Base-by-base conservation (phyloP, 2,329 filamentous ascomycete genomes). In the Chalara sp. region DNA sequence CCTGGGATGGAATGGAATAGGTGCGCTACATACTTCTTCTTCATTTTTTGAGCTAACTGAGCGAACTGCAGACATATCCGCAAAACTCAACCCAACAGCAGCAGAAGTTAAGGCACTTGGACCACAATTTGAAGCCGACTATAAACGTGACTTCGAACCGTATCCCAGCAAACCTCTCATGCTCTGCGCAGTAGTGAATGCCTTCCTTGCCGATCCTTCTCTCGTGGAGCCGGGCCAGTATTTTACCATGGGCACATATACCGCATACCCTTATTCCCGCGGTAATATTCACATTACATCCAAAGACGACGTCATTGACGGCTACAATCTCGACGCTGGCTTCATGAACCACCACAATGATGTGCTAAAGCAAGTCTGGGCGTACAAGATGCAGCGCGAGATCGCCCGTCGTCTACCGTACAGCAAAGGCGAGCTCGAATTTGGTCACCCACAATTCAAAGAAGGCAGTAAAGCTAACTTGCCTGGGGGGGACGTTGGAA, bases 311-410 rank as follows among this genome's bases (percentile, higher is more conserved):
- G 64, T 71, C 3, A 58, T 66, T 6, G 72, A 76, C 29, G 64
- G 70, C 0, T 66, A 76, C 5, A 75, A 82, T 52, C 83, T 86
- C 51, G 72, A 80, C 47, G 68, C 74, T 0, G 81, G 80, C 6
- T 82, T 75, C 63, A 71, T 86, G 32, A 72, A 66, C 5, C 76
- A 83, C 48, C 58, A 67, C 1, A 64, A 80, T n/a, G 81, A 85
- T 59, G 32, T 83, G 31, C 76, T 76, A 61, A 79, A 74, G 58
- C 74, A 79, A 10, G 57, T 81, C 8, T 84, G 81, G 80, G 74
- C 70, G 1, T 86, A 86, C 69, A 86, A 86, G 65, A 78, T 76
- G 58, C 71, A 73, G n/a, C 78, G 83, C 3, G 81, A 84, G 63
- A 74, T 84, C 48, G 68, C 73, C 28, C 75, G 81, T 3, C 76